Evolutionary conservation across 768 basidiomycete genomes (phyloP), one percentile per base, ranked within the genome.

Genomic region (Russula compacta): DNA sequence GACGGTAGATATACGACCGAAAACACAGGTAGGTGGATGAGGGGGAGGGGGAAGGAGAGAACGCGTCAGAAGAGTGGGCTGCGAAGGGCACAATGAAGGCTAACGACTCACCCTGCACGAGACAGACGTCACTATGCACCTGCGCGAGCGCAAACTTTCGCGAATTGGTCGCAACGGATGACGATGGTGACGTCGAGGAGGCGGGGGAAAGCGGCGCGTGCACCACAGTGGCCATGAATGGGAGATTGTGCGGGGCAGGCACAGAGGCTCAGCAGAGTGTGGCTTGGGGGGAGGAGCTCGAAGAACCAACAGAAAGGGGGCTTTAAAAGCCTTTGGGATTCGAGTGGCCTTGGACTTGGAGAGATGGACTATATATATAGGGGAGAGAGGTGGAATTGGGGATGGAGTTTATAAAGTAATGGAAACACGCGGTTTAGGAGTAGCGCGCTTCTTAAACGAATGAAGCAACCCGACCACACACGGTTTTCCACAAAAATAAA

Each of bases 141-240:
- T 58, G 64, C 21, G 67, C 67, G 19, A 68, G 56, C 42, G 67
- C 67, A 15, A 68, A 68, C 33, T 59, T 59, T 19, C 56, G 51
- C 33, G 44, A 24, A 19, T 14, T 43, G 35, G 42, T 49, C 1
- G n/a, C 33, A n/a, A 35, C 7, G 10, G 52, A 32, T 11, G 61
- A 29, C 8, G 58, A 44, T 4, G 51, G n/a, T 33, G 60, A 61
- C 36, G 60, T 33, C 38, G 60, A 11, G 0, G 55, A 32, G n/a
- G 56, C 42, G 49, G 61, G 7, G 6, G 56, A 42, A 17, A 47
- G 38, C 12, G 38, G 21, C n/a, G 57, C 46, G 57, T 63, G 61
- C 52, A 58, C 24, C 6, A 51, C 46, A 7, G 57, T 54, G 46
- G 61, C 57, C 61, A 55, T 60, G 15, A 17, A 8, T 19, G 11